Percentiles rank a stretch among this genome's conserved stretches.
Conservation (phyloP, 768 basidiomycete species). For the Auriscalpium microsporum region DNA sequence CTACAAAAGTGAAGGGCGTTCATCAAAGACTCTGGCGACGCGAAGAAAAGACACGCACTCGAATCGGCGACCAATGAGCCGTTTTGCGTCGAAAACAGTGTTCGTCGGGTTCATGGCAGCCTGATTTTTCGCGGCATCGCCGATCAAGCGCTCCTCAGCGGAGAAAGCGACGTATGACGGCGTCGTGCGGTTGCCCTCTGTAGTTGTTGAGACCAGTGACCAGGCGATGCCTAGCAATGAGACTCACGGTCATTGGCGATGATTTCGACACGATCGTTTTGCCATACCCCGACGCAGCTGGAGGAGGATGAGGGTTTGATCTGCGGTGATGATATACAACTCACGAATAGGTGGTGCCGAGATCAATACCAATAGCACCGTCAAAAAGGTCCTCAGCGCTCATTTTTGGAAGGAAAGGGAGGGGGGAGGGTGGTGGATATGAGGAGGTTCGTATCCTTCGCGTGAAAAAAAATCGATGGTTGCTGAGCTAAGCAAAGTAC, state of each 20-base stretch:
- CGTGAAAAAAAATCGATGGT: neutral
- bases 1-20: conserved; percentile 28
- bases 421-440: conserved; percentile 19
- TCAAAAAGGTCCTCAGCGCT: conserved; percentile 80
- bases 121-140: conserved; percentile 98
- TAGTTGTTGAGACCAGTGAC: conserved; percentile 2
- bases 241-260: conserved; percentile 91
- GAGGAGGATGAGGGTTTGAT: conserved; percentile 14
- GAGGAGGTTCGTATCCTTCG: conserved; percentile 3
- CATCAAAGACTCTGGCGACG: conserved; percentile 1
- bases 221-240: neutral
- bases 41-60: conserved; percentile 47
- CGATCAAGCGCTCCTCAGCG: conserved; percentile 91
- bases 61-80: conserved; percentile 94
- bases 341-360: conserved; percentile 95
- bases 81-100: conserved; percentile 99
- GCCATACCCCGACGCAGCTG: conserved; percentile 98
- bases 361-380: conserved; percentile 95
- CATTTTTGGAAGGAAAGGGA: conserved; percentile 37
- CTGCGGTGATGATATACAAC: conserved; percentile 18
- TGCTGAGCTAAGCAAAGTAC: neutral
- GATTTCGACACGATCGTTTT: conserved; percentile 99
- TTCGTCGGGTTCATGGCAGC: conserved; percentile 99
- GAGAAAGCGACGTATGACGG: conserved; percentile 99
- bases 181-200: conserved; percentile 97